Evolutionary conservation across 352 stramenopile species (phyloP), one percentile per base, ranked within the genome.

Genomic region (Phytopythium helicoides): DNA sequence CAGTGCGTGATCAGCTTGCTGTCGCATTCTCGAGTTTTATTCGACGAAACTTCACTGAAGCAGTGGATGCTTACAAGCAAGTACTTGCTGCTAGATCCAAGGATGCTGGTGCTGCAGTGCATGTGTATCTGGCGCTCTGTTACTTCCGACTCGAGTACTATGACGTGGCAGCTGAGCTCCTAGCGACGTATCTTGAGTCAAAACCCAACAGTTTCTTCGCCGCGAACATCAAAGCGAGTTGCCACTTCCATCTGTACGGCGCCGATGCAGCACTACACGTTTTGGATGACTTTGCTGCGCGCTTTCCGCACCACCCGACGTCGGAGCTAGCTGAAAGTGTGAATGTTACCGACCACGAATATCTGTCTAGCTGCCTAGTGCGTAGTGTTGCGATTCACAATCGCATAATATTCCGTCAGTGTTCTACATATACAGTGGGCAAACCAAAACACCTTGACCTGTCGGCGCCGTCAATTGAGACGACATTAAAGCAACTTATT

Each of bases 81-180:
- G 26, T 90, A 9, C 23, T 82, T 0, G 48, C 60, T 1, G 28
- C 42, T 16, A 49, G 59, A 19, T 50, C 45, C 1, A 12, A 1
- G 44, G 62, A 16, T 44, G 71, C 47, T 33, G 63, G 1, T 39
- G 63, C 3, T 65, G 77, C 77, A 3, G 40, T 92, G 22, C 68
- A 89, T 22, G 71, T 90, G 28, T 92, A 92, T 60, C 54, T 92
- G 12, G 77, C 79, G 10, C 68, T 90, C 55, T 90, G 79, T 52
- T 92, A 90, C 60, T 90, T 86, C 58, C 65, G 73, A 15, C 44
- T 83, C 14, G 79, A 85, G 40, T 90, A 87, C 58, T 86, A 83
- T 28, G 81, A 90, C 47, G 63, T 92, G 0, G 70, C 79, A 12
- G 58, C 86, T 10, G 81, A 92, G 40, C 38, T 92, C 22, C 46